Evolutionary conservation across 1,284 basidiomycete genomes (phyloP).

Genomic region (Cryptococcus neoformans): DNA sequence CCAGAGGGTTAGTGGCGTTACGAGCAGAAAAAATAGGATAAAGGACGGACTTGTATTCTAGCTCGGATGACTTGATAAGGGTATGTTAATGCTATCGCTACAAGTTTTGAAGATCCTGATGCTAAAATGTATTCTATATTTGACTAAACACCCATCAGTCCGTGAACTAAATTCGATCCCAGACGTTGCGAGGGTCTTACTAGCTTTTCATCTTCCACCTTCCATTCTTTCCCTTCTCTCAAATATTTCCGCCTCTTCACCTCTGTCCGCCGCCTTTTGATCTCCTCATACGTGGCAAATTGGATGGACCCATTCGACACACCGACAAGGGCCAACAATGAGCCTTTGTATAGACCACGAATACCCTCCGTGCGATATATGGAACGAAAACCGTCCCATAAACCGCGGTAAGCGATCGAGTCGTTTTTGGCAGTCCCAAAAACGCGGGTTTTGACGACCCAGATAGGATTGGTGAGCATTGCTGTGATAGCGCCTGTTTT

Average conservation of each 20-base stretch:
- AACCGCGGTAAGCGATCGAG: slow-evolving; percentile 68
- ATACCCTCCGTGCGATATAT: slow-evolving; percentile 73
- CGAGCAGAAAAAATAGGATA: not conserved
- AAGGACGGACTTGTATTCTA: slow-evolving; percentile 72
- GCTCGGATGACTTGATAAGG: slow-evolving; percentile 97
- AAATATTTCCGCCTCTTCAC: slow-evolving; percentile 63
- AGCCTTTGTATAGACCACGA: slow-evolving; percentile 81
- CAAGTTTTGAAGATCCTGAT: slow-evolving; percentile 85
- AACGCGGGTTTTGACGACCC: slow-evolving; percentile 98
- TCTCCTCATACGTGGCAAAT: slow-evolving; percentile 94
- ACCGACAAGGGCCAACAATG: slow-evolving; percentile 82
- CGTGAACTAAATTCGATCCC: not conserved
- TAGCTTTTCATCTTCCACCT: slow-evolving; percentile 73
- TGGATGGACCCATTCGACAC: slow-evolving; percentile 95
- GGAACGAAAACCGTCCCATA: slow-evolving; percentile 71
- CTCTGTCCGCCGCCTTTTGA: slow-evolving; percentile 86
- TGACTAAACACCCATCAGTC: slow-evolving; percentile 56
- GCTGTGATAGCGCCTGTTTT: slow-evolving; percentile 80
- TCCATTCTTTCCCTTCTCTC: slow-evolving; percentile 61
- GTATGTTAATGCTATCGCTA: slow-evolving; percentile 83
- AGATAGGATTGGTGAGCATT: slow-evolving; percentile 94
- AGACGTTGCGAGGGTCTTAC: slow-evolving; percentile 54
- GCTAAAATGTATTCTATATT: slow-evolving; percentile 91
- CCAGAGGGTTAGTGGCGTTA: not conserved
- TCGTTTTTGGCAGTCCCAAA: slow-evolving; percentile 74